Evolutionary conservation across 257 asterid species (phyloP).

Genomic region (Ophiorrhiza pumila): DNA sequence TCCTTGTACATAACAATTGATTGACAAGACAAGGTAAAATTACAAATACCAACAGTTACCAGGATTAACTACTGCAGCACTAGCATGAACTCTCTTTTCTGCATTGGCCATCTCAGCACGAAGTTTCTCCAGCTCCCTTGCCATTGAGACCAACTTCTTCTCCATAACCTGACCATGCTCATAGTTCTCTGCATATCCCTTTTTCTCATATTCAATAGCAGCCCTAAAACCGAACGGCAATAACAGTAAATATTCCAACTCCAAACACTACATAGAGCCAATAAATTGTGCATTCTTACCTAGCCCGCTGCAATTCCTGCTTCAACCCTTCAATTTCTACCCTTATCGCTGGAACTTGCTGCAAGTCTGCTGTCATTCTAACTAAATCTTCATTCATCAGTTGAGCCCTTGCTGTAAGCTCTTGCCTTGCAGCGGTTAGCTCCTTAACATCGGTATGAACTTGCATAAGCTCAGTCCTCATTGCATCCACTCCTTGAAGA

Average conservation of each 20-base stretch:
- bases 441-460: slow-evolving; percentile 75
- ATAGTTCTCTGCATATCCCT: slow-evolving; percentile 81
- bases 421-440: slow-evolving; percentile 72
- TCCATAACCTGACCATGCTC: slow-evolving; percentile 93
- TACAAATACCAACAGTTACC: slow-evolving; percentile 39
- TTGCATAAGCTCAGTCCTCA: slow-evolving; percentile 82
- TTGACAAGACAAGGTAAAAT: slow-evolving; percentile 1
- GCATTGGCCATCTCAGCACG: slow-evolving; percentile 93
- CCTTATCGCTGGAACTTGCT: slow-evolving; percentile 74
- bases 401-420: slow-evolving; percentile 66
- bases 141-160: slow-evolving; percentile 75
- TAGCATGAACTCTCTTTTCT: slow-evolving; percentile 74
- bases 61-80: slow-evolving; percentile 56
- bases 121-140: slow-evolving; percentile 88
- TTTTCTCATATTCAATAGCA: slow-evolving; percentile 89
- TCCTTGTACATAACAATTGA: neutral
- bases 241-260: slow-evolving; percentile 4
- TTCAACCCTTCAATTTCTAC: slow-evolving; percentile 66
- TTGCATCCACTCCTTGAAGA: slow-evolving; percentile 58
- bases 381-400: slow-evolving; percentile 85
- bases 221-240: slow-evolving; percentile 45
- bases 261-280: slow-evolving; percentile 1
- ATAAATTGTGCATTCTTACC: slow-evolving; percentile 35
- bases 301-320: slow-evolving; percentile 71
- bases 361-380: slow-evolving; percentile 71